Conservation (phyloP, 2,329 filamentous ascomycete genomes). For the Chaetomium strumarium region DNA sequence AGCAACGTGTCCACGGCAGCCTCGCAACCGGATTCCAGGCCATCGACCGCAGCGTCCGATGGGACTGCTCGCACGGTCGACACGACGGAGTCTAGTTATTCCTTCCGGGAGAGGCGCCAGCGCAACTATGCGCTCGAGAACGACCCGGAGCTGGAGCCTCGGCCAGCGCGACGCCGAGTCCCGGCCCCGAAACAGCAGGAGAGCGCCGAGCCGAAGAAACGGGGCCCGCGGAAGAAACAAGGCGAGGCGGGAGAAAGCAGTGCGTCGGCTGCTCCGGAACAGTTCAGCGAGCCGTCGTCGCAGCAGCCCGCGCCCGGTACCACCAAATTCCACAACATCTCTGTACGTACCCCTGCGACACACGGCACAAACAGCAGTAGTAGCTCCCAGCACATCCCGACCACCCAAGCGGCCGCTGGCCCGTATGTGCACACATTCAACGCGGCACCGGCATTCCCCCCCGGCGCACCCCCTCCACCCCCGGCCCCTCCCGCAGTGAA, state of each 20-base stretch:
- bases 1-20: constrained; percentile 24
- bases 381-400: neutral
- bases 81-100: constrained; percentile 46
- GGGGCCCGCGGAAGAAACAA: constrained; percentile 16
- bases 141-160: constrained; percentile 35
- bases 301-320: constrained; percentile 5
- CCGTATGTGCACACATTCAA: constrained; percentile 25
- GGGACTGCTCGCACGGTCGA: constrained; percentile 34
- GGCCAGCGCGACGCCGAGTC: constrained; percentile 29
- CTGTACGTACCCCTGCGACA: constrained; percentile 2
- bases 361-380: constrained; percentile 3
- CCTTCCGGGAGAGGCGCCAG: constrained; percentile 50
- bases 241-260: neutral
- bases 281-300: neutral
- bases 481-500: constrained; percentile 20
- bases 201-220: constrained; percentile 25
- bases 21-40: constrained; percentile 42
- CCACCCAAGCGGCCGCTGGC: constrained; percentile 3
- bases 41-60: constrained; percentile 46
- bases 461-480: constrained; percentile 17
- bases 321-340: constrained; percentile 9
- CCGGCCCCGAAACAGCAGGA: constrained; percentile 11
- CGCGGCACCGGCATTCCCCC: constrained; percentile 19
- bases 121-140: constrained; percentile 48
- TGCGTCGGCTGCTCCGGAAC: neutral